Conservation (phyloP, 768 basidiomycete species). For the Tricholomella constricta region DNA sequence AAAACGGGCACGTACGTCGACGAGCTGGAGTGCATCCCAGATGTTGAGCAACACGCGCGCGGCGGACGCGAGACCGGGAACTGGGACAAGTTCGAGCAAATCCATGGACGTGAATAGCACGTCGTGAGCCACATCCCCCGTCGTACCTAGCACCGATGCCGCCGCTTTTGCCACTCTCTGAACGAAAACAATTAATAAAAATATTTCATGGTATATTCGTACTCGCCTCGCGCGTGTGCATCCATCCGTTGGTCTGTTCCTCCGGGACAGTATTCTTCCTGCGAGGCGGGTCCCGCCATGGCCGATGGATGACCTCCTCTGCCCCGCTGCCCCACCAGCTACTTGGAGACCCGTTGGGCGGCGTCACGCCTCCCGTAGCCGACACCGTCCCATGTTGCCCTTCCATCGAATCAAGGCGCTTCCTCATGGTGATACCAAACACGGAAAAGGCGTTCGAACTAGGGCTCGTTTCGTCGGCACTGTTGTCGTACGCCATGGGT, state of each 20-base stretch:
- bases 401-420: not conserved
- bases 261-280: constrained; percentile 36
- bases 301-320: constrained; percentile 14
- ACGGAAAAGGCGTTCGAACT: constrained; percentile 3
- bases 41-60: constrained; percentile 56
- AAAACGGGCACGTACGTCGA: constrained; percentile 60
- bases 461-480: not conserved
- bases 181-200: not conserved
- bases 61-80: constrained; percentile 55
- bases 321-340: constrained; percentile 8
- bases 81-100: constrained; percentile 49
- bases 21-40: constrained; percentile 63
- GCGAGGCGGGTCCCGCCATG: constrained; percentile 32
- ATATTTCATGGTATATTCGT: too few relatives aligned
- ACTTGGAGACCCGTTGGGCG: constrained; percentile 5
- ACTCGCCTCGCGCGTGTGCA: constrained; percentile 37
- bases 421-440: not conserved
- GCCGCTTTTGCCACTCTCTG: constrained; percentile 40
- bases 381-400: not conserved
- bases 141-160: constrained; percentile 41
- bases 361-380: not conserved
- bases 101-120: constrained; percentile 43
- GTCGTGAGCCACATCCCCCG: constrained; percentile 46
- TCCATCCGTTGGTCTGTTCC: constrained; percentile 41
- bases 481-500: not conserved